Evolutionary conservation across 352 stramenopile species (phyloP).

Genomic region (Blastocystis sp.): DNA sequence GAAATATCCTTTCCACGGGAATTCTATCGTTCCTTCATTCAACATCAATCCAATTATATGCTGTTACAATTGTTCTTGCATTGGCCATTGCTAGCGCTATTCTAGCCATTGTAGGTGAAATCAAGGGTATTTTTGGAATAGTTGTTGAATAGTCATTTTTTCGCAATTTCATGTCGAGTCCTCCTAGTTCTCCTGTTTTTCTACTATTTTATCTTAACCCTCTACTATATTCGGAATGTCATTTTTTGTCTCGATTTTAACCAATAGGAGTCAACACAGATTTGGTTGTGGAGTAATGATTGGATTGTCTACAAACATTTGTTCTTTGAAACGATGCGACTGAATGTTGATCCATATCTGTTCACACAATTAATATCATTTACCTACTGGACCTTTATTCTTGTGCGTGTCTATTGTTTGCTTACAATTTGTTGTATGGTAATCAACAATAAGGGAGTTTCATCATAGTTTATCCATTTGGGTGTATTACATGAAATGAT

Average conservation of each 20-base stretch:
- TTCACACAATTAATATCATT: neutral
- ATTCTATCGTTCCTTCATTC: neutral
- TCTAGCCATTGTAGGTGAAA: neutral
- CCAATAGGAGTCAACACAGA: neutral
- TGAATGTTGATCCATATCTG: neutral
- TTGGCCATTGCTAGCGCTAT: neutral
- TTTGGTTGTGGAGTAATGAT: neutral
- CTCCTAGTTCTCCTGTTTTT: neutral
- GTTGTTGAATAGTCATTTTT: neutral
- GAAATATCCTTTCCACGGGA: slow-evolving; percentile 14
- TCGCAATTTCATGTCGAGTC: neutral
- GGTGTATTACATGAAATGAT: neutral
- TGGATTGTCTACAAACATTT: slow-evolving; percentile 16
- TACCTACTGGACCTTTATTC: neutral
- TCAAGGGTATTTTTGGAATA: neutral
- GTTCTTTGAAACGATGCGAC: neutral
- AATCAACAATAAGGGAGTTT: neutral
- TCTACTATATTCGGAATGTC: slow-evolving; percentile 4
- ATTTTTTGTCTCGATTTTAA: neutral
- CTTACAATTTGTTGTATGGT: neutral
- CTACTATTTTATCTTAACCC: neutral
- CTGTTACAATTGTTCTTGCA: neutral
- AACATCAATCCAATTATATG: neutral
- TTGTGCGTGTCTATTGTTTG: neutral
- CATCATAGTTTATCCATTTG: neutral